phyloP scores from a whole-genome alignment of 2,329 filamentous ascomycete genomes.

The Colletotrichum australisinense region DNA sequence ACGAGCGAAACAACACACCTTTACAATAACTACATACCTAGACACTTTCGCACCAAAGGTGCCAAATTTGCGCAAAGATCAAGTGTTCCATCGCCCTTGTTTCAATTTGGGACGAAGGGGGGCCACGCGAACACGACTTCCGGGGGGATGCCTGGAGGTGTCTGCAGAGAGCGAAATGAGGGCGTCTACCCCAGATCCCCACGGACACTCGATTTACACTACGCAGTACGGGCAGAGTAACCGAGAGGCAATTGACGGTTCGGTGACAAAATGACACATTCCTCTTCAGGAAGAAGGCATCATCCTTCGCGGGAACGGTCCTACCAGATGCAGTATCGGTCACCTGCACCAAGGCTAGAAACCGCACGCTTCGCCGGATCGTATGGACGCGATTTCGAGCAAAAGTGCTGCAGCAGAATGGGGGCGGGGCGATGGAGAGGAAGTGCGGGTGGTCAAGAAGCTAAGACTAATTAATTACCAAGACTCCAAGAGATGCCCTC shows the following conservation, averaged over 20 bases:
- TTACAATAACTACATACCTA: neutral
- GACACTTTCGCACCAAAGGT: neutral
- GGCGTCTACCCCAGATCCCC: constrained; percentile 1
- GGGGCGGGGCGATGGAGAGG: neutral
- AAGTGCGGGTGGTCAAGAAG: neutral
- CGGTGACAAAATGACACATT: neutral
- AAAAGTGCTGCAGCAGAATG: neutral
- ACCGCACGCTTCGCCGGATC: neutral
- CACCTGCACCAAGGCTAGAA: neutral
- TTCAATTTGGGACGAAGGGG: neutral
- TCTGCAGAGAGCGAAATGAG: neutral
- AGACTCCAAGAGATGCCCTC: neutral
- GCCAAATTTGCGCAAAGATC: neutral
- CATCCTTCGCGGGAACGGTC: neutral
- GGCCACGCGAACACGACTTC: neutral
- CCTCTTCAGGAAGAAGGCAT: neutral
- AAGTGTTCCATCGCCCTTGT: neutral
- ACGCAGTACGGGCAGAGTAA: neutral
- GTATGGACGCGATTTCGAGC: neutral
- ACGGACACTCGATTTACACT: neutral
- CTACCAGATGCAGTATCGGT: neutral
- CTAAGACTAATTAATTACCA: constrained; percentile 1
- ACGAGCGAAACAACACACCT: neutral
- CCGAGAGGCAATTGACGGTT: neutral
- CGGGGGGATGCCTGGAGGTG: neutral